These are phyloP conservation scores for Eutrema japonicum DNA, from an alignment of 345 rosid genomes.

Conservation along the genomic window DNA sequence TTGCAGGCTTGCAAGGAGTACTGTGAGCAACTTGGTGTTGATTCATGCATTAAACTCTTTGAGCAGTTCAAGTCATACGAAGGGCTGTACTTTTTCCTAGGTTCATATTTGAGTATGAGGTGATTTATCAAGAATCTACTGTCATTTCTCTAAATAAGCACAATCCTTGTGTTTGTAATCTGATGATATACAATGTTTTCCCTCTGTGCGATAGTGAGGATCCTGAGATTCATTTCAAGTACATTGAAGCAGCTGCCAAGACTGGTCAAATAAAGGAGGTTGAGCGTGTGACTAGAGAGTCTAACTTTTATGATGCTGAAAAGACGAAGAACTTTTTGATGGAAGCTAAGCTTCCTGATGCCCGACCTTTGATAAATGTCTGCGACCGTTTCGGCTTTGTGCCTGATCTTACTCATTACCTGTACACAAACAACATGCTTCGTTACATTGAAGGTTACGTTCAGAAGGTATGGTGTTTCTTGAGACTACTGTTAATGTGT, in stretches of 20 bases:
- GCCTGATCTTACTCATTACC: slow-evolving; percentile 97
- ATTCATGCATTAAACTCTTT: slow-evolving; percentile 92
- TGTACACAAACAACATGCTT: slow-evolving; percentile 90
- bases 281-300: slow-evolving; percentile 98
- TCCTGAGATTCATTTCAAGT: slow-evolving; percentile 97
- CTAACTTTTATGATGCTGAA: slow-evolving; percentile 94
- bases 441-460: slow-evolving; percentile 99
- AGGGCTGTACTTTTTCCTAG: slow-evolving; percentile 96
- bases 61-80: slow-evolving; percentile 99
- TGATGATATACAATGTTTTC: slow-evolving; percentile 22
- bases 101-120: slow-evolving; percentile 98
- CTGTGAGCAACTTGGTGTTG: slow-evolving; percentile 97
- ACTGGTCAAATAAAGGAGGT: slow-evolving; percentile 98
- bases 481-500: background rate
- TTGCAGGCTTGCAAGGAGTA: slow-evolving; percentile 97
- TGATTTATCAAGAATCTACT: slow-evolving; percentile 41
- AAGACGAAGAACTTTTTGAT: slow-evolving; percentile 96
- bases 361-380: slow-evolving; percentile 94
- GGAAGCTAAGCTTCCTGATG: slow-evolving; percentile 99
- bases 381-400: slow-evolving; percentile 99
- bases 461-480: slow-evolving; percentile 73
- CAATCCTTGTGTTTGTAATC: slow-evolving; percentile 13
- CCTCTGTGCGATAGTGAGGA: slow-evolving; percentile 74
- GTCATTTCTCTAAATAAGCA: slow-evolving; percentile 30
- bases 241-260: slow-evolving; percentile 99